Conservation (phyloP, 768 basidiomycete genomes). For the Hygrophorus russula region DNA sequence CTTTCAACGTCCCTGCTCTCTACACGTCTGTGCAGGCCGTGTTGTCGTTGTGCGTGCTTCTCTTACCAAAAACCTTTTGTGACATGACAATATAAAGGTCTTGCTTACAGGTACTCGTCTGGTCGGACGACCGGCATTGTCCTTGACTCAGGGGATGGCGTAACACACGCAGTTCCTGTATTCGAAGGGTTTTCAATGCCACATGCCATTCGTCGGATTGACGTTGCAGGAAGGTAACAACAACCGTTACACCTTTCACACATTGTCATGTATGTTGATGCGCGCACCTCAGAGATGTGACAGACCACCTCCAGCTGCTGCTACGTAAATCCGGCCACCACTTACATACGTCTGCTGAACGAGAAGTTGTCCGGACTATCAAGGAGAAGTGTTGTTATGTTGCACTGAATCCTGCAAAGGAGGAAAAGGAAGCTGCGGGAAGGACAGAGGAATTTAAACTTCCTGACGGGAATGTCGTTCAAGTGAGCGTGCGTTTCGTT, state of each 20-base stretch:
- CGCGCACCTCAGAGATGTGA: conserved; percentile 67
- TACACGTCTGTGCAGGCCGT: conserved; percentile 98
- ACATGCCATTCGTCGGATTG: conserved; percentile 91
- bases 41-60: conserved; percentile 67
- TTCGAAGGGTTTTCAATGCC: conserved; percentile 99
- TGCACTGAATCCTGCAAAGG: conserved; percentile 84
- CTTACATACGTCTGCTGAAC: conserved; percentile 93
- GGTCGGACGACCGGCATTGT: conserved; percentile 99
- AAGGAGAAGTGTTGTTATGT: conserved; percentile 99
- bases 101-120: conserved; percentile 73
- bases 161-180: conserved; percentile 97
- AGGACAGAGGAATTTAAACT: conserved; percentile 82
- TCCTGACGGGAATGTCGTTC: conserved; percentile 90
- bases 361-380: conserved; percentile 92
- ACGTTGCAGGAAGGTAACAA: conserved; percentile 85
- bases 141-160: conserved; percentile 96
- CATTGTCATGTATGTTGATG: conserved; percentile 5
- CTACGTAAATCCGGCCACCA: conserved; percentile 92
- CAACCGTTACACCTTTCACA: neutral
- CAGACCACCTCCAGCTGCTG: conserved; percentile 89
- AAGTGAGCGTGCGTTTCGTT: conserved; percentile 36
- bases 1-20: conserved; percentile 97
- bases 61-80: neutral
- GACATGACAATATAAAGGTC: neutral
- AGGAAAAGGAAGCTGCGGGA: conserved; percentile 81